Percentiles rank a stretch among this genome's conserved stretches.
Evolutionary conservation across 306 rosid species (phyloP).

Genomic region (Castanospermum australe): DNA sequence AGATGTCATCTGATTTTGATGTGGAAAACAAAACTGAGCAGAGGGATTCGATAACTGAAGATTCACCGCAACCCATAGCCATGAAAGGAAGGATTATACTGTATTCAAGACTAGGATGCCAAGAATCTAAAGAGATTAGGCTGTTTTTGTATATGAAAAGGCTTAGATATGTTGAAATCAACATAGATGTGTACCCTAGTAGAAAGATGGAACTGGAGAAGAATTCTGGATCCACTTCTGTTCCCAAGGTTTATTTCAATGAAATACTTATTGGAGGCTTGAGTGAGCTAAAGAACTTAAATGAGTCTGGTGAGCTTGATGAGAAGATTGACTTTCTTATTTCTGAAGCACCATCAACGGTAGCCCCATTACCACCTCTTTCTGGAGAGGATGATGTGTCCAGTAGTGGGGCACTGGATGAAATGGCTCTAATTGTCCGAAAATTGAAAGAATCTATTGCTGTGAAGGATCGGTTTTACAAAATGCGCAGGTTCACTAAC

Average conservation of each 20-base stretch:
- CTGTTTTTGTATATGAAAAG: slow-evolving; percentile 58
- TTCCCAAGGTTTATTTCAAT: slow-evolving; percentile 85
- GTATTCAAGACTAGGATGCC: slow-evolving; percentile 78
- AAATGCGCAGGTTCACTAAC: slow-evolving; percentile 72
- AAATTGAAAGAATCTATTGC: slow-evolving; percentile 83
- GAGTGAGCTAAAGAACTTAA: slow-evolving; percentile 58
- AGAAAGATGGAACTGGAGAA: slow-evolving; percentile 80
- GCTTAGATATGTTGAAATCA: slow-evolving; percentile 79
- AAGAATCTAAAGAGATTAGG: slow-evolving; percentile 71
- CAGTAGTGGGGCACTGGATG: slow-evolving; percentile 66
- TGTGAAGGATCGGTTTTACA: slow-evolving; percentile 72
- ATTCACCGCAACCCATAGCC: slow-evolving; percentile 30
- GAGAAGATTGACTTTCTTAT: slow-evolving; percentile 84
- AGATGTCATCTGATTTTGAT: slow-evolving; percentile 46
- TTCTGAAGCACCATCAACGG: slow-evolving; percentile 60
- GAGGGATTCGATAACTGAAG: slow-evolving; percentile 37
- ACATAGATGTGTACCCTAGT: slow-evolving; percentile 71
- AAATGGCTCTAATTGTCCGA: slow-evolving; percentile 62
- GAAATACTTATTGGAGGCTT: slow-evolving; percentile 78
- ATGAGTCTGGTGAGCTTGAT: slow-evolving; percentile 68
- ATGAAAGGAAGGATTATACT: slow-evolving; percentile 79
- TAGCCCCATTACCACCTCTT: slow-evolving; percentile 79
- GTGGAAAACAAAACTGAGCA: slow-evolving; percentile 42
- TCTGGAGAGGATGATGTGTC: slow-evolving; percentile 87
- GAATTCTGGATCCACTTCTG: slow-evolving; percentile 66